Evolutionary conservation across 176 grass and related monocot genomes (phyloP).

Genomic region (Dactylis glomerata): DNA sequence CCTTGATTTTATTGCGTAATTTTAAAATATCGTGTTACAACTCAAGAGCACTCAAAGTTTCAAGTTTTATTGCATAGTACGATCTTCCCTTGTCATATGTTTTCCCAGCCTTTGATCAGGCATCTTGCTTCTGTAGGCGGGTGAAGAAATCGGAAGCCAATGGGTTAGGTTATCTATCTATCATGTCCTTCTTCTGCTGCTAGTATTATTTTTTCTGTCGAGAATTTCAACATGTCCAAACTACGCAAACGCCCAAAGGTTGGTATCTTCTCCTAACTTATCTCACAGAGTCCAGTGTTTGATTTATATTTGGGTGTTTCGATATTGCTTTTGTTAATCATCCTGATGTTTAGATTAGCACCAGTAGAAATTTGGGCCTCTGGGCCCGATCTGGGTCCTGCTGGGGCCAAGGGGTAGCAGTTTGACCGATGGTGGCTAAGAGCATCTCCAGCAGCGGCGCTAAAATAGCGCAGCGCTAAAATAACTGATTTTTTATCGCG

Average conservation of each 20-base stretch:
- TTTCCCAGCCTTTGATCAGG: neutral
- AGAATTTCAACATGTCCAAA: neutral
- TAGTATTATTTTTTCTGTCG: neutral
- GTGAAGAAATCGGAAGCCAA: neutral
- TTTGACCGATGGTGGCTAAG: no score
- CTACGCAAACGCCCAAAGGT: accelerated
- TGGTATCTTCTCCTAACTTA: neutral
- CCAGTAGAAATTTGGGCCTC: neutral
- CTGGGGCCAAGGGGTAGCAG: no score
- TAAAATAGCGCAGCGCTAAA: no score
- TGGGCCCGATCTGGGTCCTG: no score
- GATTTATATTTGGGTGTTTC: neutral
- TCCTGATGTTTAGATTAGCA: neutral
- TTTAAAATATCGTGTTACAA: no score
- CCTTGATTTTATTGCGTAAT: no score
- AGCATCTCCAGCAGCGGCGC: no score
- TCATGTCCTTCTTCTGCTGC: neutral
- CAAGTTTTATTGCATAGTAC: no score
- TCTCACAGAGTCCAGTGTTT: neutral
- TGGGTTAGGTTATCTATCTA: neutral
- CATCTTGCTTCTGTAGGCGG: neutral
- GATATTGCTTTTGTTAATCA: neutral
- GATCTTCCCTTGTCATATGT: neutral
- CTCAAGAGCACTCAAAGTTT: no score
- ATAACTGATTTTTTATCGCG: no score